Evolutionary conservation across 2,329 filamentous ascomycete species (phyloP).

Genomic region (Colletotrichum camelliae): DNA sequence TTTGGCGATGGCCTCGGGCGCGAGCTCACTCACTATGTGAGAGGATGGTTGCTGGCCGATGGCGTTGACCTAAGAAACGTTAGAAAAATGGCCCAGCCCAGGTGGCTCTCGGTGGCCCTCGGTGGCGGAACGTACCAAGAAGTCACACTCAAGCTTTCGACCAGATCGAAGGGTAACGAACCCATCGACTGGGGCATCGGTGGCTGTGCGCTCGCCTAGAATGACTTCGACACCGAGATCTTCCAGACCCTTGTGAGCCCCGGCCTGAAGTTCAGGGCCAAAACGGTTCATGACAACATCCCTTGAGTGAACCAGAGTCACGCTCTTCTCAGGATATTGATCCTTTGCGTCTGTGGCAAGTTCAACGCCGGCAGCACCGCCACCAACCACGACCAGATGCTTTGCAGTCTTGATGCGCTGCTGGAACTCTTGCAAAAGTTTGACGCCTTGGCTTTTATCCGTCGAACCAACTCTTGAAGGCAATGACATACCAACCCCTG

Average conservation of each 20-base stretch:
- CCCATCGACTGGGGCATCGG: conserved; percentile 38
- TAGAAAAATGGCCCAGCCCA: neutral
- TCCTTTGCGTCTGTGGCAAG: conserved; percentile 64
- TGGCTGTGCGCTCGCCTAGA: conserved; percentile 53
- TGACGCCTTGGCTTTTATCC: conserved; percentile 46
- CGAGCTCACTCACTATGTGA: conserved; percentile 47
- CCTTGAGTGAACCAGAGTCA: conserved; percentile 64
- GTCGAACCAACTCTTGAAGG: conserved; percentile 53
- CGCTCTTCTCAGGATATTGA: conserved; percentile 58
- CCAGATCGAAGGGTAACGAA: conserved; percentile 51
- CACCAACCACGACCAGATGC: conserved; percentile 58
- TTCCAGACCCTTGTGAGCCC: conserved; percentile 45
- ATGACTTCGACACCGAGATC: conserved; percentile 54
- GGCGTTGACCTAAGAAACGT: conserved; percentile 56
- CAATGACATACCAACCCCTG: conserved; percentile 45
- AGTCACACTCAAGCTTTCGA: conserved; percentile 51
- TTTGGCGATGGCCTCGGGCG: conserved; percentile 47
- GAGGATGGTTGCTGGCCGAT: conserved; percentile 66
- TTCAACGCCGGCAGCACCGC: conserved; percentile 67
- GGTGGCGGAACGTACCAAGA: conserved; percentile 43
- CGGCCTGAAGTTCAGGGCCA: conserved; percentile 44
- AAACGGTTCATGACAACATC: conserved; percentile 57
- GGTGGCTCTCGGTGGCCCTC: neutral
- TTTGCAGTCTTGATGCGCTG: conserved; percentile 44
- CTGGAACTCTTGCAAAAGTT: conserved; percentile 52